phyloP scores from a whole-genome alignment of 495 filamentous ascomycete genomes.

The Cercophora newfieldiana region DNA sequence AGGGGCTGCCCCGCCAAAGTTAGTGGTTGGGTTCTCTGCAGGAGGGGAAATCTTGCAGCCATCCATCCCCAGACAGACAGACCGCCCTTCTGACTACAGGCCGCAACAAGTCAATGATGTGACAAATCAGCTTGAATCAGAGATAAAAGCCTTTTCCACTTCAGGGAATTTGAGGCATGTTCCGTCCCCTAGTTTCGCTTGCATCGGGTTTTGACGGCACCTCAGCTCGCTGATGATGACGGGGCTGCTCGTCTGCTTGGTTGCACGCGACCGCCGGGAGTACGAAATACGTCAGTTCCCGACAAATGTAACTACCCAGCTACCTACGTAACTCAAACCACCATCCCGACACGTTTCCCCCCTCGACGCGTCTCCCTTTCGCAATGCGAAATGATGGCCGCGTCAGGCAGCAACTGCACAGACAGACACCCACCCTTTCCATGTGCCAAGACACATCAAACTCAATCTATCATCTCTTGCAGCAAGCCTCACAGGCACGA shows the following conservation, averaged over 20 bases:
- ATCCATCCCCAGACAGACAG: background rate
- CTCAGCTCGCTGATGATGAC: too few relatives aligned
- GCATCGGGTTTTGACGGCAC: background rate
- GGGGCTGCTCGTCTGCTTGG: too few relatives aligned
- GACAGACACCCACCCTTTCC: constrained; percentile 2
- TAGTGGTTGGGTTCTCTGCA: background rate
- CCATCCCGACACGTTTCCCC: background rate
- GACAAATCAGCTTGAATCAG: background rate
- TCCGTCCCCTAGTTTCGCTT: background rate
- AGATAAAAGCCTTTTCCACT: background rate
- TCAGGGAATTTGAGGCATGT: background rate
- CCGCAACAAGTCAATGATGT: background rate
- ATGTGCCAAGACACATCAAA: background rate
- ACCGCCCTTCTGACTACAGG: background rate
- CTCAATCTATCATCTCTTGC: background rate
- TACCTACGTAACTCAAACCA: background rate
- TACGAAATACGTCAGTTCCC: background rate
- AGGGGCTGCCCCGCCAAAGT: background rate
- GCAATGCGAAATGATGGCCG: background rate
- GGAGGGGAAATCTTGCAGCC: background rate
- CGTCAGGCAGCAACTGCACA: constrained; percentile 13
- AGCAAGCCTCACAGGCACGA: background rate
- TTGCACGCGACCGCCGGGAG: too few relatives aligned
- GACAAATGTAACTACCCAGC: too few relatives aligned
- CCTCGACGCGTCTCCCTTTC: constrained; percentile 7